phyloP scores from a whole-genome alignment of 2,329 filamentous ascomycete species.

The Aspergillus brasiliensis region DNA sequence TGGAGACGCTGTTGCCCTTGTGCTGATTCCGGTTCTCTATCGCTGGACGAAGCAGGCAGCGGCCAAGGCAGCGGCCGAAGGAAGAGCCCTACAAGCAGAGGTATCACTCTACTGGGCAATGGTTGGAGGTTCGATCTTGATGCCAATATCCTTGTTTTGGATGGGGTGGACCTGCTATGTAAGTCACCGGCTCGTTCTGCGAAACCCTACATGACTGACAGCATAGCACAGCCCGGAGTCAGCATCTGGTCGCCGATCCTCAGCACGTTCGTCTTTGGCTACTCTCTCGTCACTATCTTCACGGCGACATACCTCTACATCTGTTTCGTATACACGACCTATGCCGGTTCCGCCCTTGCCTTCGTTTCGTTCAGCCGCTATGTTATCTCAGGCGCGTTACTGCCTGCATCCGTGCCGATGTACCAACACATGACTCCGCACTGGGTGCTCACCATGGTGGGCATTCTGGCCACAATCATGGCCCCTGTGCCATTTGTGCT shows the following conservation, averaged over 20 bases:
- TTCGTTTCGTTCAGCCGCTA: slow-evolving; percentile 2
- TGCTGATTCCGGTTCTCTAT: slow-evolving; percentile 1
- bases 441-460: slow-evolving; percentile 7
- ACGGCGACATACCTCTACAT: slow-evolving; percentile 2
- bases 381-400: neutral
- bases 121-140: neutral
- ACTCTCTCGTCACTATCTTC: slow-evolving; percentile 6
- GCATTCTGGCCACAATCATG: slow-evolving; percentile 2
- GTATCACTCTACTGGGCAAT: slow-evolving; percentile 1
- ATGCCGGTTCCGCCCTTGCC: neutral
- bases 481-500: slow-evolving; percentile 1
- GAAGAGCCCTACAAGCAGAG: neutral
- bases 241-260: slow-evolving; percentile 5
- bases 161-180: slow-evolving; percentile 6
- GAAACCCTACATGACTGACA: neutral
- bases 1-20: neutral
- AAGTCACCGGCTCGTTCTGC: neutral
- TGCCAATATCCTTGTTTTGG: slow-evolving; percentile 5
- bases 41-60: slow-evolving; percentile 4
- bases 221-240: neutral
- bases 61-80: neutral
- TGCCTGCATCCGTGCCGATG: neutral
- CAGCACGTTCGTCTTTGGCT: neutral
- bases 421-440: slow-evolving; percentile 3
- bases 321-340: slow-evolving; percentile 1